These are phyloP conservation scores for Cucurbita pepo DNA, from an alignment of 306 rosid species.

Conservation along the genomic window DNA sequence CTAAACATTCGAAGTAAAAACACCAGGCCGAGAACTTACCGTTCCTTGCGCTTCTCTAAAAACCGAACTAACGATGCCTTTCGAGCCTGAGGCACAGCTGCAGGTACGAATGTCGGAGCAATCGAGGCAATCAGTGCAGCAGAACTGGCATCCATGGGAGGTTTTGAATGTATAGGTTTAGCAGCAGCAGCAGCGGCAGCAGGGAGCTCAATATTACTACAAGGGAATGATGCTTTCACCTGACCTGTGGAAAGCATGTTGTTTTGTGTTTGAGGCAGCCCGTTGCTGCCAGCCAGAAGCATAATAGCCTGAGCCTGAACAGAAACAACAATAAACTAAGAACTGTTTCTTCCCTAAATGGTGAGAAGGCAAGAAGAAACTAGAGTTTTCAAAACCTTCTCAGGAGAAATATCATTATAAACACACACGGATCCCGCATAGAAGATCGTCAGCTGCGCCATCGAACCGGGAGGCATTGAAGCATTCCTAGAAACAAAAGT, in stretches of 20 bases:
- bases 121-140: slow-evolving; percentile 14
- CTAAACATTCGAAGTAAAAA: neutral
- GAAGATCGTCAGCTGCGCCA: slow-evolving; percentile 73
- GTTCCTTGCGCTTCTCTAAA: slow-evolving; percentile 89
- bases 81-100: slow-evolving; percentile 78
- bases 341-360: neutral
- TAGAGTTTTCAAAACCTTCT: slow-evolving; percentile 36
- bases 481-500: slow-evolving; percentile 25
- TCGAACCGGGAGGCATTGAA: slow-evolving; percentile 27
- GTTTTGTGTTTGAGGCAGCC: slow-evolving; percentile 19
- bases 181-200: neutral
- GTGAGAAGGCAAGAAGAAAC: neutral
- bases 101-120: slow-evolving; percentile 28
- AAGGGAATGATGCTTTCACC: slow-evolving; percentile 23
- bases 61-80: slow-evolving; percentile 91
- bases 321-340: neutral
- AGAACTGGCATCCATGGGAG: slow-evolving; percentile 25
- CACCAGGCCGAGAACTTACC: slow-evolving; percentile 23
- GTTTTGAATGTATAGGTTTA: slow-evolving; percentile 29
- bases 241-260: slow-evolving; percentile 20
- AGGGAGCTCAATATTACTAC: slow-evolving; percentile 21
- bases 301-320: slow-evolving; percentile 74
- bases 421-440: slow-evolving; percentile 75
- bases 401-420: slow-evolving; percentile 62
- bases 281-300: slow-evolving; percentile 69